Evolutionary conservation across 495 filamentous ascomycete species (phyloP).

Genomic region (Aspergillus haitiensis): DNA sequence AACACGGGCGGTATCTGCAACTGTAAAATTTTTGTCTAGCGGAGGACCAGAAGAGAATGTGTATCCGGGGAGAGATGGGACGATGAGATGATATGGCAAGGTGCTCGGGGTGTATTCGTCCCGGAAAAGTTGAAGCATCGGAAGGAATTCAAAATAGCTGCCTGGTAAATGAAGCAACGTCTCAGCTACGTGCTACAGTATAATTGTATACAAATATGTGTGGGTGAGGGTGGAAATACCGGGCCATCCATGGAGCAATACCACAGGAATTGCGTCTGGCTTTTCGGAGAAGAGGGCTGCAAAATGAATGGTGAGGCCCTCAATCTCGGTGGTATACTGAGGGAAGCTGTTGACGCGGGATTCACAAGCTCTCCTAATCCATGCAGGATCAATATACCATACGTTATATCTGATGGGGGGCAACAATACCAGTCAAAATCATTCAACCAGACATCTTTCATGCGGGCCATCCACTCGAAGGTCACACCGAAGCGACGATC

Average conservation of each 20-base stretch:
- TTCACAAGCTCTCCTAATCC: conserved; percentile 51
- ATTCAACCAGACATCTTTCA: conserved; percentile 51
- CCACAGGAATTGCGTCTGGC: conserved; percentile 57
- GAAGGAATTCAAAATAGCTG: conserved; percentile 36
- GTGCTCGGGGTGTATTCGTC: conserved; percentile 53
- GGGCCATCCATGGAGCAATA: conserved; percentile 64
- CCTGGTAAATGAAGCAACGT: conserved; percentile 9
- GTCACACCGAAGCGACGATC: conserved; percentile 55
- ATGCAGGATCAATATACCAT: neutral
- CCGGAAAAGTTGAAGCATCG: conserved; percentile 43
- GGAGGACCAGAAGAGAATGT: conserved; percentile 56
- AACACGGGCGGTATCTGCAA: conserved; percentile 44
- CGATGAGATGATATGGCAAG: conserved; percentile 65
- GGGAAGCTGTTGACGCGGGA: conserved; percentile 61
- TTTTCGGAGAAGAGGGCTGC: conserved; percentile 60
- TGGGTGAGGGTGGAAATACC: conserved; percentile 29
- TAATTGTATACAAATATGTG: neutral
- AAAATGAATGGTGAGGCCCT: conserved; percentile 59
- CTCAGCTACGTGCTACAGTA: neutral
- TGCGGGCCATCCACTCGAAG: conserved; percentile 54
- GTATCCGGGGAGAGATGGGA: conserved; percentile 65
- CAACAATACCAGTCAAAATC: conserved; percentile 45
- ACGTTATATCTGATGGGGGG: neutral
- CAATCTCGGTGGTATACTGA: conserved; percentile 56
- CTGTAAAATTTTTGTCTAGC: conserved; percentile 47